Base-by-base conservation (phyloP, 257 asterid genomes). In the Petunia axillaris region DNA sequence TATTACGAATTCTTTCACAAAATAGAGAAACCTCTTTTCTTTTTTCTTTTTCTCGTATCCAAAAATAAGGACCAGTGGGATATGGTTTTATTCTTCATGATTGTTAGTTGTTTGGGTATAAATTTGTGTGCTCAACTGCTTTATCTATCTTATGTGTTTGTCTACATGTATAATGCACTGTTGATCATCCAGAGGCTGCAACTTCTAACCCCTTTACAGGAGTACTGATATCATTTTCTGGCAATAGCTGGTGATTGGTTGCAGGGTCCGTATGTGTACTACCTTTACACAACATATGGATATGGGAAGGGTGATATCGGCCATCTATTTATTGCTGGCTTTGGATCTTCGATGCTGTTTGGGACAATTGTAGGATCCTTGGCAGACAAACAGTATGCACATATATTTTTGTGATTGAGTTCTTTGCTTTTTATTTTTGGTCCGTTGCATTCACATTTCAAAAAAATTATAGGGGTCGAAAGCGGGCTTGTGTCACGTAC, bases 401-500 rank as follows among this genome's bases (percentile, higher is more conserved):
- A 0, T 36, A 3, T 35, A 71, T 58, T 50, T 76, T 36, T 35
- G 59, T 71, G 54, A 13, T 35, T 73, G 46, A 15, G 11, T 50
- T 41, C n/a, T 52, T 4, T 62, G 63, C 58, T 64, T 81, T 74
- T 60, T 58, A 66, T 5, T 68, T 54, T 73, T 44, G 78, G 74
- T 70, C 3, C 13, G 7, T 36, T 36, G 50, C 78, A 35, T 5
- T 70, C 62, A 73, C 77, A 71, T 44, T 25, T 50, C 62, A 73
- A 50, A 25, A 1, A 35, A 48, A 81, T 80, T 84, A 62, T 86
- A 95, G 98, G 94, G 98, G 98, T 5, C 91, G 98, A 50, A 95
- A 93, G 94, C 88, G 98, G 84, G 98, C 98, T n/a, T 91, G 95
- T 54, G 89, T 92, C 50, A 95, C 98, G 70, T 95, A 95, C 79